These are phyloP conservation scores for Fusarium sp. DNA, from an alignment of 2,329 filamentous ascomycete genomes.

Conservation along the genomic window DNA sequence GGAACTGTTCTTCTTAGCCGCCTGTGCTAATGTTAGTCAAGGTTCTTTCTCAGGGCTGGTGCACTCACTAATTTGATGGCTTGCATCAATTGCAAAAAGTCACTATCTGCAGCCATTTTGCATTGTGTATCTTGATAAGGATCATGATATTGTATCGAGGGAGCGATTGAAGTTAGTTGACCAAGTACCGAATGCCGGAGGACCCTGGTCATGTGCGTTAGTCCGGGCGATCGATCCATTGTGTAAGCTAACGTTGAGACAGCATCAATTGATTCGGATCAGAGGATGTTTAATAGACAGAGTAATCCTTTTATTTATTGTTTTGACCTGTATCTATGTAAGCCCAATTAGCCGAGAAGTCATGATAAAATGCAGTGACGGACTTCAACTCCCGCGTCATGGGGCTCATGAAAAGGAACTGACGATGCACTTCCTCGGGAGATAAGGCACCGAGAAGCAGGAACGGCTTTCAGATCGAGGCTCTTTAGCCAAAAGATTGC, in stretches of 20 bases:
- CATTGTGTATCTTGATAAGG: slow-evolving; percentile 1
- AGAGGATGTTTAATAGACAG: background rate
- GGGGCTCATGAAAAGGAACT: slow-evolving; percentile 1
- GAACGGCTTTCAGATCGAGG: slow-evolving; percentile 3
- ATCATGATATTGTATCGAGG: slow-evolving; percentile 7
- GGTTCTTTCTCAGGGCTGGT: background rate
- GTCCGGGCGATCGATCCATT: slow-evolving; percentile 13
- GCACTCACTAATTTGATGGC: slow-evolving; percentile 41
- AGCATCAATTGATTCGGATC: background rate
- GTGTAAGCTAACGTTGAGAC: slow-evolving; percentile 1
- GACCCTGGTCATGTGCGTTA: slow-evolving; percentile 30
- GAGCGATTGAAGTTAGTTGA: slow-evolving; percentile 12
- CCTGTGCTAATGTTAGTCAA: slow-evolving; percentile 32
- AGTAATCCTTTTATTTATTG: background rate
- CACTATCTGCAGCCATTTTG: slow-evolving; percentile 34
- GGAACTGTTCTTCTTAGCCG: slow-evolving; percentile 26
- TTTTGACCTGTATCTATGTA: background rate
- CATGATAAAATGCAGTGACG: background rate
- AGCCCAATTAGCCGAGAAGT: background rate
- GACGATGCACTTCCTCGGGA: slow-evolving; percentile 17
- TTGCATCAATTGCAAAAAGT: slow-evolving; percentile 31
- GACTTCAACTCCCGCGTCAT: slow-evolving; percentile 19
- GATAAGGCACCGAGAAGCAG: slow-evolving; percentile 2
- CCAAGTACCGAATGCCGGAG: slow-evolving; percentile 12
- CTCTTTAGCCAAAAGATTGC: background rate